phyloP scores from a whole-genome alignment of 208 protist species.

The Acanthamoeba sp. region DNA sequence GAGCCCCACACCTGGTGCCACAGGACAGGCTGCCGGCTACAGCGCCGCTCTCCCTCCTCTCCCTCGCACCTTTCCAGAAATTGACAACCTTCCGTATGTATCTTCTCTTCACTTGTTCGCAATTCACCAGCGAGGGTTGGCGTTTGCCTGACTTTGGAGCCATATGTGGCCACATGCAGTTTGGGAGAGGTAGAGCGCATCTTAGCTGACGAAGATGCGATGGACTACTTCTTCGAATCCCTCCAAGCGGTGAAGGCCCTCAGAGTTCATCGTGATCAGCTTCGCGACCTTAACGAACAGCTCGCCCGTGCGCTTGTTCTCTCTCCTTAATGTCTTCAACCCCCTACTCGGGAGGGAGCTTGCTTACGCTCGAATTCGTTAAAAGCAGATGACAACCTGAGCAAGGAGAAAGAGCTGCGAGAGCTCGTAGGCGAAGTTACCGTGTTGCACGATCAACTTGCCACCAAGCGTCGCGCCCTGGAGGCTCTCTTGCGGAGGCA shows the following conservation, averaged over 20 bases:
- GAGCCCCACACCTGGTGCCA: background rate
- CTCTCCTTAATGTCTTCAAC: too few relatives aligned
- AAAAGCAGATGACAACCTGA: background rate
- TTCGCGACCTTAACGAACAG: constrained; percentile 24
- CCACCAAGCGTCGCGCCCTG: background rate
- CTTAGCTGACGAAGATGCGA: background rate
- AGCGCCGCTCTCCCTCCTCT: background rate
- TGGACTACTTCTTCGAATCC: constrained; percentile 20
- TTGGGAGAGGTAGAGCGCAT: background rate
- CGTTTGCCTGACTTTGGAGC: background rate
- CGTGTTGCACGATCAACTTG: background rate
- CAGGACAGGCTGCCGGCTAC: background rate
- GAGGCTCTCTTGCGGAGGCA: background rate
- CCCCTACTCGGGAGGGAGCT: too few relatives aligned
- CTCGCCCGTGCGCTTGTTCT: background rate
- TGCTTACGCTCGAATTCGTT: background rate
- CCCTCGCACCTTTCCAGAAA: constrained; percentile 1
- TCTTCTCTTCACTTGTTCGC: background rate
- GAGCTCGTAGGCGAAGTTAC: background rate
- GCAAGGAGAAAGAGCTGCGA: constrained; percentile 49
- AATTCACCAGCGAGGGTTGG: background rate
- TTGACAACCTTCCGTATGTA: background rate
- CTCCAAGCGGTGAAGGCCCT: background rate
- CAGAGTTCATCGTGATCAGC: background rate
- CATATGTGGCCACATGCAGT: background rate